Evolutionary conservation across 1,284 basidiomycete genomes (phyloP).

Genomic region (Leccinum subrobustum): DNA sequence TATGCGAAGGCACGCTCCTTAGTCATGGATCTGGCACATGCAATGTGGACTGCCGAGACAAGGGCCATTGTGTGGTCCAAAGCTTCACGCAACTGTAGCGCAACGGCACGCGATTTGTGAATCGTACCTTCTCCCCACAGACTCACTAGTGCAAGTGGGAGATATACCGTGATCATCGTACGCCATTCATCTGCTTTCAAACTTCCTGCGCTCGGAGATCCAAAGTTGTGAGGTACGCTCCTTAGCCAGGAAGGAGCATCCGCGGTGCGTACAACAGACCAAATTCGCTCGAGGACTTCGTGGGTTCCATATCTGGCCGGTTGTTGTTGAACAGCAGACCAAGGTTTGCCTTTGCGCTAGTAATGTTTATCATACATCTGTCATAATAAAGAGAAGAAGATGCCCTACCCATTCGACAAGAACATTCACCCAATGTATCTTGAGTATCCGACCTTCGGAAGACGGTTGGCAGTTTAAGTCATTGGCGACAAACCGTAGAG

Average conservation of each 20-base stretch:
- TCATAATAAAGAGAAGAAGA: neutral
- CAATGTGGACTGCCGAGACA: slow-evolving; percentile 4
- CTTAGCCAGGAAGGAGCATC: neutral
- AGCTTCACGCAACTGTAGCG: neutral
- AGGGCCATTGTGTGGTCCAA: slow-evolving; percentile 10
- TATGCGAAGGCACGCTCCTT: neutral
- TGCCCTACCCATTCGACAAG: slow-evolving; percentile 3
- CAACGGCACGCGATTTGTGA: neutral
- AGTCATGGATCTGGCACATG: slow-evolving; percentile 4
- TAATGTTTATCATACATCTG: neutral
- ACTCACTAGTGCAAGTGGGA: slow-evolving; percentile 3
- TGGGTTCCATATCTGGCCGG: neutral
- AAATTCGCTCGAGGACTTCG: slow-evolving; percentile 1
- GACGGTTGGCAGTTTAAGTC: neutral
- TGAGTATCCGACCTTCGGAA: neutral
- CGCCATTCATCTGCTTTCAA: slow-evolving; percentile 9
- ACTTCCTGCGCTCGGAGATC: neutral
- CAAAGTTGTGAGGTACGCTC: slow-evolving; percentile 4
- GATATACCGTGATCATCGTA: slow-evolving; percentile 5
- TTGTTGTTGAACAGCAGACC: neutral
- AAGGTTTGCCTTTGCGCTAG: slow-evolving; percentile 1
- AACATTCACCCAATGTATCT: neutral
- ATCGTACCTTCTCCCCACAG: slow-evolving; percentile 4
- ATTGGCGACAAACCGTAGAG: neutral
- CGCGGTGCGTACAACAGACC: neutral